Conservation (phyloP, 139 green algal genomes). For the Chlorella sp. region DNA sequence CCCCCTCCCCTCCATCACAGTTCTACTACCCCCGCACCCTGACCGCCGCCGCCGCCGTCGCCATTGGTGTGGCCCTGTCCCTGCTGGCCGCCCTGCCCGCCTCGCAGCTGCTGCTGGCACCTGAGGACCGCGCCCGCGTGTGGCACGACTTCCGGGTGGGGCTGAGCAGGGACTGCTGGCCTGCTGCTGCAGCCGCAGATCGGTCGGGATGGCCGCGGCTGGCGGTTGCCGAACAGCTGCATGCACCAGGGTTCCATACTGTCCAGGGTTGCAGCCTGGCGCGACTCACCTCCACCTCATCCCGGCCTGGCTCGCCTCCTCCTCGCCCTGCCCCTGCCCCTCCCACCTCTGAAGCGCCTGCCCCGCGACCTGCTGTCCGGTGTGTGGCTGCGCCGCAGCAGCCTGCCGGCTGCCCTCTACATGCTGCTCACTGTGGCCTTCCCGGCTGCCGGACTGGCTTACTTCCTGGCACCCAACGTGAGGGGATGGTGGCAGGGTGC, state of each 20-base stretch:
- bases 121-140: slow-evolving; percentile 13
- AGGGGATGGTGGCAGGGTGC: too few species aligned
- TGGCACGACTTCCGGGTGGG: slow-evolving; percentile 35
- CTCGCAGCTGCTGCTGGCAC: slow-evolving; percentile 8
- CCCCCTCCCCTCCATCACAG: not conserved
- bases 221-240: too few species aligned
- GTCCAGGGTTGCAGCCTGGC: too few species aligned
- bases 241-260: too few species aligned
- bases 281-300: not conserved
- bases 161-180: too few species aligned
- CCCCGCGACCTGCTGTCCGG: not conserved
- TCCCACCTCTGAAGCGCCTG: slow-evolving; percentile 6
- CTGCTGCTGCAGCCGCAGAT: too few species aligned
- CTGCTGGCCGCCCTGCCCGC: slow-evolving; percentile 31
- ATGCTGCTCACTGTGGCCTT: slow-evolving; percentile 10
- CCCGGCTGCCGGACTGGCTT: not conserved
- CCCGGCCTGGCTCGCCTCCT: too few species aligned
- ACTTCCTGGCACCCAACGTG: slow-evolving; percentile 12
- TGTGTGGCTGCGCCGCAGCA: not conserved
- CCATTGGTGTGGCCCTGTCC: not conserved
- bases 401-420: slow-evolving; percentile 12
- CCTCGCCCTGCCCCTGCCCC: too few species aligned
- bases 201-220: too few species aligned
- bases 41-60: slow-evolving; percentile 6
- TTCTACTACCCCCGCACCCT: slow-evolving; percentile 35